Evolutionary conservation across 1,284 basidiomycete genomes (phyloP).

Genomic region (Sanghuangporus baumii): DNA sequence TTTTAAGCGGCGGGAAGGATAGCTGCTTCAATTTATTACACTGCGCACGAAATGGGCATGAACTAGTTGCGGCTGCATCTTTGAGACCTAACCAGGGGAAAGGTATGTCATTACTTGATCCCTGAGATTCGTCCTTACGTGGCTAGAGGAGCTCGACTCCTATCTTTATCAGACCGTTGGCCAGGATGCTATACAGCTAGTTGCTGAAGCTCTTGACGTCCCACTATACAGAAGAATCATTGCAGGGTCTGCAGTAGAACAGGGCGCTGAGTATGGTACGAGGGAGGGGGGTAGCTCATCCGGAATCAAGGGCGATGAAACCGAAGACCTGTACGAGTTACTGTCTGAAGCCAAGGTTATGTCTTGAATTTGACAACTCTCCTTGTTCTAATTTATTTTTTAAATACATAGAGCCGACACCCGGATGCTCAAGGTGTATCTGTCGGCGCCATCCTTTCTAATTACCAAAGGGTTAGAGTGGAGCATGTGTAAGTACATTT

Average conservation of each 20-base stretch:
- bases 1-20: slow-evolving; percentile 98
- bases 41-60: slow-evolving; percentile 82
- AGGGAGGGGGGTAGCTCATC: slow-evolving; percentile 39
- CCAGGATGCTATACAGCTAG: slow-evolving; percentile 86
- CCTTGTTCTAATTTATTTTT: background rate
- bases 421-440: slow-evolving; percentile 87
- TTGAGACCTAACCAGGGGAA: slow-evolving; percentile 80
- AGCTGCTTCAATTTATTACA: slow-evolving; percentile 95
- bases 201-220: slow-evolving; percentile 81
- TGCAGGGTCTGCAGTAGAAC: slow-evolving; percentile 75
- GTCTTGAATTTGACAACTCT: background rate
- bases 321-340: slow-evolving; percentile 88
- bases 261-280: slow-evolving; percentile 81
- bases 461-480: slow-evolving; percentile 94
- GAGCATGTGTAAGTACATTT: slow-evolving; percentile 82
- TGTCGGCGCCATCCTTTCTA: slow-evolving; percentile 95
- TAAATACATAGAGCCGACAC: slow-evolving; percentile 51
- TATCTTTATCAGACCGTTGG: slow-evolving; percentile 99
- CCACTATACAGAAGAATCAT: slow-evolving; percentile 86
- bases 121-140: slow-evolving; percentile 19
- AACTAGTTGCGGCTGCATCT: slow-evolving; percentile 86
- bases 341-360: slow-evolving; percentile 75
- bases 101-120: slow-evolving; percentile 44
- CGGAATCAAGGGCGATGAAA: slow-evolving; percentile 82
- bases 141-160: slow-evolving; percentile 93